Percentiles rank a stretch among this genome's conserved stretches.
Evolutionary conservation across 2,329 filamentous ascomycete species (phyloP).

Genomic region (Fusarium falciforme): DNA sequence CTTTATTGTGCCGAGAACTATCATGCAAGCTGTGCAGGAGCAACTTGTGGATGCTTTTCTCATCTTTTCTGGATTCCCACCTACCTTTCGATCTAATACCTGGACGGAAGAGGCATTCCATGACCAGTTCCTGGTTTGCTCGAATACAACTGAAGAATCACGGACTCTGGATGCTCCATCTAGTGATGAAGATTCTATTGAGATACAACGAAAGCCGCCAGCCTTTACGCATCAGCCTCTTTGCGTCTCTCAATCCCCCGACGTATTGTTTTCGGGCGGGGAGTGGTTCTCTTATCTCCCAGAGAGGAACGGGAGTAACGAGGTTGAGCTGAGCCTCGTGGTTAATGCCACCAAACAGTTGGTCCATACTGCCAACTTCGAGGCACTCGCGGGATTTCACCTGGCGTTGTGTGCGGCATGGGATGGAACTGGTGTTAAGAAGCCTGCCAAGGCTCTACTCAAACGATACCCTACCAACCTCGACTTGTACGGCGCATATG

Average conservation of each 20-base stretch:
- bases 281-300: conserved; percentile 59
- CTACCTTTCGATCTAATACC: conserved; percentile 47
- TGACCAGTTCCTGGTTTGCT: conserved; percentile 46
- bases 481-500: conserved; percentile 82
- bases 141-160: background rate
- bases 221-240: conserved; percentile 47
- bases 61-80: conserved; percentile 74
- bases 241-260: conserved; percentile 52
- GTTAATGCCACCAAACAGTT: conserved; percentile 69
- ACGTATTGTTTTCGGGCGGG: conserved; percentile 64
- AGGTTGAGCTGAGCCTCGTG: conserved; percentile 59
- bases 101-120: conserved; percentile 47
- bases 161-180: background rate
- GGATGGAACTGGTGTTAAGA: conserved; percentile 68
- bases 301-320: conserved; percentile 34
- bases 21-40: conserved; percentile 50
- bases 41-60: conserved; percentile 77
- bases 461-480: conserved; percentile 73
- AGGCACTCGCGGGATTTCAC: conserved; percentile 72
- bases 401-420: conserved; percentile 73
- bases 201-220: conserved; percentile 40
- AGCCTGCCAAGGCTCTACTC: conserved; percentile 78
- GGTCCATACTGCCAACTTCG: conserved; percentile 53
- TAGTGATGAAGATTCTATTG: conserved; percentile 27
- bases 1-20: conserved; percentile 57